Conservation (phyloP, 768 basidiomycete genomes). For the Xerocomus spinulosus region DNA sequence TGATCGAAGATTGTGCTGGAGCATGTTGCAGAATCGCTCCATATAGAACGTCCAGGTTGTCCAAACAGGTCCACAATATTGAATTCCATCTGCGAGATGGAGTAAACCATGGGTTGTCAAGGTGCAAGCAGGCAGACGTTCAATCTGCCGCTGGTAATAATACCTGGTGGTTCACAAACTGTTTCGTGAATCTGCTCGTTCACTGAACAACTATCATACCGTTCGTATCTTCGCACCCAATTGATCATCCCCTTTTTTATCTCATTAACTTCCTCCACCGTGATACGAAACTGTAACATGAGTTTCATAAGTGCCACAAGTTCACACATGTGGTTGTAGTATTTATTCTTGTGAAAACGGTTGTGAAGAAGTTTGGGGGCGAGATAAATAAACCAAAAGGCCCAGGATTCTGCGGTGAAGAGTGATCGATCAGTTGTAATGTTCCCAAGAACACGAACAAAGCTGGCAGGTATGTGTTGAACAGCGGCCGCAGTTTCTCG, state of each 20-base stretch:
- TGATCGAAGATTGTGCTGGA: constrained; percentile 10
- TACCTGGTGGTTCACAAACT: background rate
- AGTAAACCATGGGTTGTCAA: constrained; percentile 19
- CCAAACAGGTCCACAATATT: constrained; percentile 16
- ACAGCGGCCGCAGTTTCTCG: constrained; percentile 23
- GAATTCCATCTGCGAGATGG: constrained; percentile 18
- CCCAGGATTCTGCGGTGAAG: constrained; percentile 20
- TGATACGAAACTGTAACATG: background rate
- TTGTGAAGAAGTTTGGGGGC: constrained; percentile 9
- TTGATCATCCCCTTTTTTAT: background rate
- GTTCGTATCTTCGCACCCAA: constrained; percentile 9
- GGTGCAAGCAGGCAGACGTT: constrained; percentile 8
- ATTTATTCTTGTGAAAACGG: background rate
- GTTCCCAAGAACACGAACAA: constrained; percentile 30
- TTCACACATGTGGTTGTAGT: background rate
- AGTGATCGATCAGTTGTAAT: constrained; percentile 20
- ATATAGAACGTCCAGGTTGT: constrained; percentile 19
- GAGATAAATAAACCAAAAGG: constrained; percentile 18
- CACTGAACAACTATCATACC: background rate
- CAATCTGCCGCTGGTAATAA: background rate
- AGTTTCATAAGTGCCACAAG: background rate
- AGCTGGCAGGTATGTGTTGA: constrained; percentile 28
- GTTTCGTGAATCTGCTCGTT: no score
- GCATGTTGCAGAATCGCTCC: constrained; percentile 19
- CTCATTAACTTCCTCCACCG: background rate